Evolutionary conservation across 148 eudicot genomes (phyloP).

Genomic region (Talinum fruticosum): DNA sequence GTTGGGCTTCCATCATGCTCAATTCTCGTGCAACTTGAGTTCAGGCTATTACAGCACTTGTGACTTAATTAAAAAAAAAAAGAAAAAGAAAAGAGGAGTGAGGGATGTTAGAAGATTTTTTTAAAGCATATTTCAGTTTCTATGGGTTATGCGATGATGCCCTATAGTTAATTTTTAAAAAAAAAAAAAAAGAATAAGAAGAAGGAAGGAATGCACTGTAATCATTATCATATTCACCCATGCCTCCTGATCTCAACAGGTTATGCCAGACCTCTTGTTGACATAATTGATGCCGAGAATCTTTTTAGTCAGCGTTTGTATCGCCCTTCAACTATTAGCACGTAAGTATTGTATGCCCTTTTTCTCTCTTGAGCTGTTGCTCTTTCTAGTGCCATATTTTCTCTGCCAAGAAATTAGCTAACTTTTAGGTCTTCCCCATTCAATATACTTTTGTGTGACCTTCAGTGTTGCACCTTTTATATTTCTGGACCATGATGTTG

Average conservation of each 20-base stretch:
- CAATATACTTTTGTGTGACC: not conserved
- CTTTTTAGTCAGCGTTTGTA: constrained; percentile 64
- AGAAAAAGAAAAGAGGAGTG: not conserved
- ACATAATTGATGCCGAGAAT: constrained; percentile 67
- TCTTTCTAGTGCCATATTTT: not conserved
- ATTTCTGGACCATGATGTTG: not conserved
- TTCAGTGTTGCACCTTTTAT: too few relatives aligned
- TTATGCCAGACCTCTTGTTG: constrained; percentile 95
- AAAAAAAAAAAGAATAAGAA: too few relatives aligned
- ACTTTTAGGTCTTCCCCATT: not conserved
- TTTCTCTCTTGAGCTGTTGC: not conserved
- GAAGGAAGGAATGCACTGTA: constrained; percentile 2
- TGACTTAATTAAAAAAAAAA: not conserved
- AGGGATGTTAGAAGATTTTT: too few relatives aligned
- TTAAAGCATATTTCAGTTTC: not conserved
- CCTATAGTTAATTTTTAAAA: too few relatives aligned
- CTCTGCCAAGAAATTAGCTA: not conserved
- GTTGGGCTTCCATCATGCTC: constrained; percentile 10
- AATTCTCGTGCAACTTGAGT: not conserved
- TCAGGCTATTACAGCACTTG: too few relatives aligned
- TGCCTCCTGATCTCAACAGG: constrained; percentile 41
- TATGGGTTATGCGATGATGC: too few relatives aligned
- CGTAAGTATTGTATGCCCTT: constrained; percentile 50
- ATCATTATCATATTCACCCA: not conserved
- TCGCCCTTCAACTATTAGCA: constrained; percentile 82